Conservation (phyloP, 2,329 filamentous ascomycete species). For the Sporothrix inflata region DNA sequence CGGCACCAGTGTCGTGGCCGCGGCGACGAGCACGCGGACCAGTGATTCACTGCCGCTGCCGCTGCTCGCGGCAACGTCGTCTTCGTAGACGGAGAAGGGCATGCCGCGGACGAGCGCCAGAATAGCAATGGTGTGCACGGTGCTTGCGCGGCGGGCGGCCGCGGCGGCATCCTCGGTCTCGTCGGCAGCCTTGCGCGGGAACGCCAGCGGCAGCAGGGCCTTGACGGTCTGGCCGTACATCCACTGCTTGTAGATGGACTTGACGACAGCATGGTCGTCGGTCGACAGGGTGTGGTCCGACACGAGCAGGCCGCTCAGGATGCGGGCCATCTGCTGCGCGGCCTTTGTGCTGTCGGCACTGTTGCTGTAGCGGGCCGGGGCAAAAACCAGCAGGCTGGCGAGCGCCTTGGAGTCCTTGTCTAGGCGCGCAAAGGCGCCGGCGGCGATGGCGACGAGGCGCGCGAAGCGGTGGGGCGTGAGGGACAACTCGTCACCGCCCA, state of each 20-base stretch:
- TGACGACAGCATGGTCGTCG: conserved; percentile 49
- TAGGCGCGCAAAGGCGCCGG: conserved; percentile 41
- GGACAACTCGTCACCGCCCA: not conserved
- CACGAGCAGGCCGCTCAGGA: conserved; percentile 48
- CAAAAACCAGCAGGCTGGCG: conserved; percentile 36
- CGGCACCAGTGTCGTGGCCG: conserved; percentile 47
- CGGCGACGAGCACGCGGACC: conserved; percentile 54
- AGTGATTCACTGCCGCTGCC: conserved; percentile 41
- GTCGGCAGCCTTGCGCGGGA: conserved; percentile 37
- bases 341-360: not conserved
- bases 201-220: conserved; percentile 51
- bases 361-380: conserved; percentile 34
- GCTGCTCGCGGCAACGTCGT: conserved; percentile 45
- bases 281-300: conserved; percentile 43
- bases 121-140: conserved; percentile 52
- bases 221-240: conserved; percentile 52
- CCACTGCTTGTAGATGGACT: conserved; percentile 51
- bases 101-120: conserved; percentile 56
- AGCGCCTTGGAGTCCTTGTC: conserved; percentile 43
- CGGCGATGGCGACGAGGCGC: conserved; percentile 38
- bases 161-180: not conserved
- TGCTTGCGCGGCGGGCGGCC: conserved; percentile 34
- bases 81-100: conserved; percentile 55
- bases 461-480: conserved; percentile 33
- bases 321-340: conserved; percentile 45